Evolutionary conservation across 192 early-diverging fungal species (phyloP).

Genomic region (Coemansia asiatica): DNA sequence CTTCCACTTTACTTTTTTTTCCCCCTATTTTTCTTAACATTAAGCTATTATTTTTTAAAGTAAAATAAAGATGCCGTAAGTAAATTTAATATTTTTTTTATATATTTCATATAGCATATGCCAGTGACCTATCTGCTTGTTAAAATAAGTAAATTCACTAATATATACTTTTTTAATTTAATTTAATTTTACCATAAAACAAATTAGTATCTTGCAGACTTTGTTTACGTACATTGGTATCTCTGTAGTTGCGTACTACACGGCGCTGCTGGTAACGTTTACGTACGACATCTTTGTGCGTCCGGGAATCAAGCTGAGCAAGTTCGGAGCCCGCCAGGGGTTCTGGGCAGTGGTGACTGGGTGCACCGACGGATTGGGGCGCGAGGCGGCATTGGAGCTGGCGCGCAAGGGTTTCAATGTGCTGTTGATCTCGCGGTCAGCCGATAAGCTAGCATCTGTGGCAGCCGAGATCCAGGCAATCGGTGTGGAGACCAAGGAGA

Average conservation of each 20-base stretch:
- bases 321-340: conserved; percentile 54
- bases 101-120: too few species aligned
- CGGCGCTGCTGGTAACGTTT: conserved; percentile 38
- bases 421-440: conserved; percentile 78
- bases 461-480: conserved; percentile 63
- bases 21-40: too few species aligned
- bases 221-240: conserved; percentile 46
- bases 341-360: conserved; percentile 83
- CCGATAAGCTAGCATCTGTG: conserved; percentile 75
- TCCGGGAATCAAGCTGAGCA: conserved; percentile 36
- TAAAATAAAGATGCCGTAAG: too few species aligned
- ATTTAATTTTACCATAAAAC: background rate
- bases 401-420: conserved; percentile 82
- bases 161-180: background rate
- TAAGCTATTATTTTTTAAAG: too few species aligned
- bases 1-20: too few species aligned
- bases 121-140: too few species aligned
- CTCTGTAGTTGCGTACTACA: conserved; percentile 51
- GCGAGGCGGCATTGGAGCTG: conserved; percentile 89
- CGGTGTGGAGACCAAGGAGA: conserved; percentile 63
- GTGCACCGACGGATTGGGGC: conserved; percentile 95
- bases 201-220: conserved; percentile 36
- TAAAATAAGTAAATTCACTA: too few species aligned
- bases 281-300: conserved; percentile 50
- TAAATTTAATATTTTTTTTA: background rate